Base-by-base conservation (phyloP, 2,329 filamentous ascomycete genomes). In the Cadophora sp. region DNA sequence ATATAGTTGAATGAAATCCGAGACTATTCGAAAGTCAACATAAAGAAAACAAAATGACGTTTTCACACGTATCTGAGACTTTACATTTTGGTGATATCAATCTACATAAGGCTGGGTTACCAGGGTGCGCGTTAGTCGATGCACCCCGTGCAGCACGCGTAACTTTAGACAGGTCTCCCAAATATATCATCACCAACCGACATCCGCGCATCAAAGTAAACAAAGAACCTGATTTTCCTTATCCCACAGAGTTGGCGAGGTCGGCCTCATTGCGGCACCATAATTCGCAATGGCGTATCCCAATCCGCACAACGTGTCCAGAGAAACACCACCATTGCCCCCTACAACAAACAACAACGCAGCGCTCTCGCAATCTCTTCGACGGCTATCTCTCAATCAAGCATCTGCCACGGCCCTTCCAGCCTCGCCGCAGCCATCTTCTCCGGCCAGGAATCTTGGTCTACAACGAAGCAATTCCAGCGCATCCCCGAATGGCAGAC, bases 341-440 rank as follows among this genome's bases (percentile, higher is more conserved):
- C 67, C 70, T 37, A 66, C 71, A 69, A 69, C 63, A 73, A 72
- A 62, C 64, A 75, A 70, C 51, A 68, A 67, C 26, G 51, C 66
- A 50, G 46, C 67, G 26, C 56, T 74, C 66, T 63, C 72, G 56
- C 67, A 74, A 66, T 83, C 83, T 29, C 77, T 85, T 63, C 79
- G 80, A 68, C 81, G 82, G 65, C 81, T 86, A 60, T 76, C 76
- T 11, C 69, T 75, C 48, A 69, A 46, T 59, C 61, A 71, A 58
- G 67, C 68, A 48, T 72, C 71, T 56, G 63, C 70, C 27, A 66
- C 69, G 14, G 48, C 72, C 31, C 58, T 68, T 24, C 69, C 72
- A 12, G 43, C 68, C 53, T 74, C 73, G 24, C 68, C 71, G 11
- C 71, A 65, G 50, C 58, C 60, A 8, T 71, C 71, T 27, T 50